Conservation (phyloP, 129 eudicot species). For the Saussurea involucrata region DNA sequence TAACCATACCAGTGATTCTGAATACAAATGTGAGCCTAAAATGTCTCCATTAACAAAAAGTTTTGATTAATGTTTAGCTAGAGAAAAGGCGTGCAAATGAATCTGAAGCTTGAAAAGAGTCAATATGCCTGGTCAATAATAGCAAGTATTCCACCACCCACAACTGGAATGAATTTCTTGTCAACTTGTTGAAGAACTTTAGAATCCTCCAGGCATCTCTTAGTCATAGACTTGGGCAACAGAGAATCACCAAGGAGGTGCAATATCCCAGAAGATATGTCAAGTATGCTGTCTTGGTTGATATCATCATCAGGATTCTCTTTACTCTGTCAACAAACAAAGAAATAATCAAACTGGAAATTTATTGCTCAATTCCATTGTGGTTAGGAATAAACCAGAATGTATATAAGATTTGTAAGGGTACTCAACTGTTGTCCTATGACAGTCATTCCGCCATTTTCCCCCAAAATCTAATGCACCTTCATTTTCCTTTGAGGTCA, state of each 20-base stretch:
- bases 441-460: conserved; percentile 62
- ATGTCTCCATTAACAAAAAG: not conserved
- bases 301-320: conserved; percentile 12
- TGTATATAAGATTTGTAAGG: conserved; percentile 15
- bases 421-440: conserved; percentile 38
- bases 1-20: conserved; percentile 1
- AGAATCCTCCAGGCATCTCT: conserved; percentile 56
- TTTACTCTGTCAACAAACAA: conserved; percentile 40
- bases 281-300: conserved; percentile 52
- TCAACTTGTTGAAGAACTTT: conserved; percentile 92
- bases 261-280: conserved; percentile 62
- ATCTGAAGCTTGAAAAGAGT: not conserved
- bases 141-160: conserved; percentile 70
- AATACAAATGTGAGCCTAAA: not conserved
- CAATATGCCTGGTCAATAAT: conserved; percentile 82
- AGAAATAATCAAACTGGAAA: not conserved
- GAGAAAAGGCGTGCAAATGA: conserved; percentile 10
- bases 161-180: conserved; percentile 85
- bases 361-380: not conserved
- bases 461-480: conserved; percentile 33
- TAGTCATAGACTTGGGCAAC: conserved; percentile 70
- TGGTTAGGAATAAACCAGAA: not conserved
- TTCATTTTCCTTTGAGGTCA: conserved; percentile 28
- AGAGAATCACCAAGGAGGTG: conserved; percentile 66
- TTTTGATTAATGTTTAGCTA: not conserved